These are phyloP conservation scores for Linnemannia elongata DNA, from an alignment of 192 early-diverging fungal genomes.

Conservation along the genomic window DNA sequence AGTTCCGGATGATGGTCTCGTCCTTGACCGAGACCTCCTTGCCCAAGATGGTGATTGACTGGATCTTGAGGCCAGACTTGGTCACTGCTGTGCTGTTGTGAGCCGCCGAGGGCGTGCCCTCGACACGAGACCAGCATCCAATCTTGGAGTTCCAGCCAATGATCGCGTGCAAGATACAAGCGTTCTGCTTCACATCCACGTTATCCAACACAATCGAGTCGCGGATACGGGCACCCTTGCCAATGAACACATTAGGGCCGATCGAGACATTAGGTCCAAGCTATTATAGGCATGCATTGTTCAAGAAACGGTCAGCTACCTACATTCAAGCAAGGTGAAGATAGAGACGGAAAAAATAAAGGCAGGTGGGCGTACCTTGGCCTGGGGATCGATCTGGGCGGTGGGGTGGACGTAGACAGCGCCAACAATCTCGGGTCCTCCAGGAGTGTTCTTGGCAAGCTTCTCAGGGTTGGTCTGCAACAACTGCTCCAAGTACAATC, in stretches of 20 bases:
- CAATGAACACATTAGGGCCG: constrained; percentile 89
- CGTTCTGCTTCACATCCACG: constrained; percentile 91
- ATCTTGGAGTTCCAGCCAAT: constrained; percentile 96
- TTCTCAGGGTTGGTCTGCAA: constrained; percentile 72
- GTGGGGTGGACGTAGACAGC: constrained; percentile 97
- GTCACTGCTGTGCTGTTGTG: constrained; percentile 85
- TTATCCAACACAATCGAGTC: constrained; percentile 95
- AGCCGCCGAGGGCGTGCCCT: constrained; percentile 81
- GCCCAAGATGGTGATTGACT: constrained; percentile 92
- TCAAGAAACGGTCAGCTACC: not conserved
- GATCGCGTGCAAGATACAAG: constrained; percentile 89
- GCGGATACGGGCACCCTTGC: constrained; percentile 92
- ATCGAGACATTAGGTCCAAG: constrained; percentile 98
- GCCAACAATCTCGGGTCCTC: constrained; percentile 85
- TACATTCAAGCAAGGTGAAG: not conserved
- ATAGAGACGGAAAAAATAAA: not conserved
- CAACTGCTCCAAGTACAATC: constrained; percentile 90
- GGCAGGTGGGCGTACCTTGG: constrained; percentile 65
- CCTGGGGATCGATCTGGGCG: constrained; percentile 92
- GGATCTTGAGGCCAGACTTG: constrained; percentile 90
- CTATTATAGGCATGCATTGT: constrained; percentile 28
- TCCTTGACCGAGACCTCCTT: constrained; percentile 94
- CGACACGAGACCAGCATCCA: constrained; percentile 94
- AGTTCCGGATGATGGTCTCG: constrained; percentile 96
- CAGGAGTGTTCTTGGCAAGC: constrained; percentile 65